Evolutionary conservation across 352 stramenopile species (phyloP).

Genomic region (Pythium insidiosum): DNA sequence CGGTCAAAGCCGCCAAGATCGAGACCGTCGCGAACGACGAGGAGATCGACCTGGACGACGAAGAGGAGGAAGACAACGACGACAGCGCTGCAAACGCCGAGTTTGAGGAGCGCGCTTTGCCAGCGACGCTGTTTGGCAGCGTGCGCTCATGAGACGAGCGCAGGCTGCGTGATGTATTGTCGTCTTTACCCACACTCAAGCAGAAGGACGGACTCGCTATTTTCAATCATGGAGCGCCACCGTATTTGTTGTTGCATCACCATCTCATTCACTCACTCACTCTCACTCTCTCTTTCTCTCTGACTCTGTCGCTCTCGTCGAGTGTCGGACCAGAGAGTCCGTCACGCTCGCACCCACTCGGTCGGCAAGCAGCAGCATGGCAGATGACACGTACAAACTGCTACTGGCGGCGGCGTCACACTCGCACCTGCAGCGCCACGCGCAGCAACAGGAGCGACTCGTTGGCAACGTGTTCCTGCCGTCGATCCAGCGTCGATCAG

Average conservation of each 20-base stretch:
- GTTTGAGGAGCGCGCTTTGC: constrained; percentile 49
- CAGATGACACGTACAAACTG: constrained; percentile 27
- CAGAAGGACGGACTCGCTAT: too few relatives aligned
- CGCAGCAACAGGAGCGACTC: constrained; percentile 30
- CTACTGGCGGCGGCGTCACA: constrained; percentile 35
- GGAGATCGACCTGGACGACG: constrained; percentile 92
- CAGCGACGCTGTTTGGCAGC: constrained; percentile 35
- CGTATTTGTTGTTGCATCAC: too few relatives aligned
- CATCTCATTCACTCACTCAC: too few relatives aligned
- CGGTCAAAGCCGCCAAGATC: constrained; percentile 75
- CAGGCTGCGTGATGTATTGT: too few relatives aligned
- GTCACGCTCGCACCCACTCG: too few relatives aligned
- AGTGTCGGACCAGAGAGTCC: too few relatives aligned
- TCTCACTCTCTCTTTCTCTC: too few relatives aligned
- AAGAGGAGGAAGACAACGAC: constrained; percentile 28
- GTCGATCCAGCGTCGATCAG: constrained; percentile 24
- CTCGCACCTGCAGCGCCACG: constrained; percentile 31
- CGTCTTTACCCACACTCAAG: too few relatives aligned
- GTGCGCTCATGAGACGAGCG: too few relatives aligned
- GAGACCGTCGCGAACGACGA: constrained; percentile 78
- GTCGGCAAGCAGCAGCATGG: too few relatives aligned
- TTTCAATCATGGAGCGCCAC: too few relatives aligned
- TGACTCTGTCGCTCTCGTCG: too few relatives aligned
- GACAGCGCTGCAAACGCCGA: constrained; percentile 10
- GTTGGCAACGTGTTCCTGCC: constrained; percentile 62